Evolutionary conservation across 139 green algal species (phyloP).

Genomic region (Chlamydomonas incerta): DNA sequence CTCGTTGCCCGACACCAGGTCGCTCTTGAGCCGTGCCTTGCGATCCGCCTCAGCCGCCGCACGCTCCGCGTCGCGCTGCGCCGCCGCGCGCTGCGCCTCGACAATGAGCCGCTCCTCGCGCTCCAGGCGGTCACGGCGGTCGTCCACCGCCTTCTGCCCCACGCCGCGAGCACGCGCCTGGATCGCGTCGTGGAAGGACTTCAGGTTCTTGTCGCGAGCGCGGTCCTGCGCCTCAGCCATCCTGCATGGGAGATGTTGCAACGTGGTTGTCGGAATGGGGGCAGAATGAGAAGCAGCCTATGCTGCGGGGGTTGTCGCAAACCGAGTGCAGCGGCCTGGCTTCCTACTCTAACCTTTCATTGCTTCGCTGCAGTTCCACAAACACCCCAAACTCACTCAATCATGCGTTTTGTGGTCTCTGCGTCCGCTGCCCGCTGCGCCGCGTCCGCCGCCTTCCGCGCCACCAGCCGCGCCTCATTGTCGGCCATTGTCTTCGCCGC

Average conservation of each 20-base stretch:
- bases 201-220: slow-evolving; percentile 1
- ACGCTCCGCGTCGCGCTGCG: slow-evolving; percentile 14
- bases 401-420: slow-evolving; percentile 30
- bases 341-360: too few species aligned
- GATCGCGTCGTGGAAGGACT: neutral
- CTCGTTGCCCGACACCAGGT: slow-evolving; percentile 16
- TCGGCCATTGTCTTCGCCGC: slow-evolving; percentile 3
- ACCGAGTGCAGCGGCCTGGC: too few species aligned
- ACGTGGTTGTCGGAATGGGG: too few species aligned
- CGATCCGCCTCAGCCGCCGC: neutral
- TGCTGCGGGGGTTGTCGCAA: too few species aligned
- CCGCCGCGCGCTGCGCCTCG: slow-evolving; percentile 8
- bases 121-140: slow-evolving; percentile 11
- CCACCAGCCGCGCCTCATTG: slow-evolving; percentile 22
- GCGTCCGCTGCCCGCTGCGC: neutral
- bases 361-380: too few species aligned
- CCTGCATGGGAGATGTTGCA: too few species aligned
- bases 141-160: slow-evolving; percentile 23
- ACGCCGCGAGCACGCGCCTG: neutral
- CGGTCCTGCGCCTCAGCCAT: slow-evolving; percentile 3
- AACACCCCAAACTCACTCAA: slow-evolving; percentile 36
- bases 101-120: slow-evolving; percentile 28
- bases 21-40: slow-evolving; percentile 2
- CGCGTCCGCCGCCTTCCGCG: neutral
- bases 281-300: too few species aligned